phyloP scores from a whole-genome alignment of 2,329 filamentous ascomycete species.

The Aspergillus thermomutatus region DNA sequence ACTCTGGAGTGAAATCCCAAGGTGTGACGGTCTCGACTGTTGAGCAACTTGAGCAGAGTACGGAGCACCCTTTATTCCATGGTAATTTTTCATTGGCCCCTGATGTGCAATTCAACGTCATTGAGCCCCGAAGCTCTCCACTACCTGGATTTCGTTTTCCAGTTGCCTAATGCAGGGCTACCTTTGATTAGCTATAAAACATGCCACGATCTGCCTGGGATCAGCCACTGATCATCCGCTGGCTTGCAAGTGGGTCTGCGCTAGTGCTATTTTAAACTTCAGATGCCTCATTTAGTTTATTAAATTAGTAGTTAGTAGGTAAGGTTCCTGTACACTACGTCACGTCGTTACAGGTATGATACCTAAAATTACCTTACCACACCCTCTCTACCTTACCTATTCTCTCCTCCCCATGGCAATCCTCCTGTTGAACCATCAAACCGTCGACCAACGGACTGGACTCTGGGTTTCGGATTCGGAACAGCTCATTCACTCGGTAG shows the following conservation, averaged over 20 bases:
- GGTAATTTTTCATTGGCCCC: neutral
- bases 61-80: neutral
- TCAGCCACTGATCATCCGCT: neutral
- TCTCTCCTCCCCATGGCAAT: neutral
- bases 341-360: neutral
- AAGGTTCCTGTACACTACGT: neutral
- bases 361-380: neutral
- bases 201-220: neutral
- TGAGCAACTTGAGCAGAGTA: neutral
- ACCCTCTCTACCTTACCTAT: too few species aligned
- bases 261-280: neutral
- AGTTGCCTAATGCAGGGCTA: neutral
- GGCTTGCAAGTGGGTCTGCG: neutral
- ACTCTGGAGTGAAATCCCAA: neutral
- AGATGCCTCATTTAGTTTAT: neutral
- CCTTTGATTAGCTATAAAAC: neutral
- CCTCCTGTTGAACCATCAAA: neutral
- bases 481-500: neutral
- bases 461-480: neutral
- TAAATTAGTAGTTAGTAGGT: too few species aligned
- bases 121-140: neutral
- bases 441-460: neutral
- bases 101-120: neutral
- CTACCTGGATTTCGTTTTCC: neutral
- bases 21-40: neutral